Base-by-base conservation (phyloP, 2,329 filamentous ascomycete genomes). In the Hymenoscyphus fraxineus region DNA sequence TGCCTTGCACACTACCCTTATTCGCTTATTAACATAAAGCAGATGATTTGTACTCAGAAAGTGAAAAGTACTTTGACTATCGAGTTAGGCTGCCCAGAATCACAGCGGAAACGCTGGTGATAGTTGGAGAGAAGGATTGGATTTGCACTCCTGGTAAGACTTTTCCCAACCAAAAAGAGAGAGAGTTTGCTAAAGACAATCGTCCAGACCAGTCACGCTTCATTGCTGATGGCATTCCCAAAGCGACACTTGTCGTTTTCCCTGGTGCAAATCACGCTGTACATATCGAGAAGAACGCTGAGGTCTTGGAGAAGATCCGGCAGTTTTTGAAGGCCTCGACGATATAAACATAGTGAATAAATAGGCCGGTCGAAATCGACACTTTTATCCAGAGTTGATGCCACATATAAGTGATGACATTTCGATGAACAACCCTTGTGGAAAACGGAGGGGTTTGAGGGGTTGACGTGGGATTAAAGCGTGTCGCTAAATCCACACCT, bases 41-140 rank as follows among this genome's bases (percentile, higher is more conserved):
- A 77, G 76, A 78, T 62, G 74, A 74, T 22, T 65, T 78, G 1
- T 78, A 77, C 62, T 74, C 73, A 0, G 69, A 75, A 57, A 57
- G 67, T 12, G 74, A 78, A 62, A 78, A 78, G 66, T 77, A 76
- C 55, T 78, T 78, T 64, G 77, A 78, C 61, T 79, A 79, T 63
- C 70, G 72, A 1, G 65, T 72, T 9, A 63, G 69, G 13, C 67
- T 79, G 9, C 44, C 66, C 7, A 59, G 63, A 7, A 74, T 78
- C 31, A 74, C 68, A 5, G 75, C 76, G 13, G 75, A 73, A 54
- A 77, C 77, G 0, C 65, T 79, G 40, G 73, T 79, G 1, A 62
- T 79, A 10, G 76, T 78, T 3, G 77, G 77, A 2, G 73, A 74
- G 2, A 70, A 75, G 62, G 77, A 79, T 61, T 79, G 78, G 77